phyloP scores from a whole-genome alignment of 202 grass and related monocot species.

The Carex sylvatica region DNA sequence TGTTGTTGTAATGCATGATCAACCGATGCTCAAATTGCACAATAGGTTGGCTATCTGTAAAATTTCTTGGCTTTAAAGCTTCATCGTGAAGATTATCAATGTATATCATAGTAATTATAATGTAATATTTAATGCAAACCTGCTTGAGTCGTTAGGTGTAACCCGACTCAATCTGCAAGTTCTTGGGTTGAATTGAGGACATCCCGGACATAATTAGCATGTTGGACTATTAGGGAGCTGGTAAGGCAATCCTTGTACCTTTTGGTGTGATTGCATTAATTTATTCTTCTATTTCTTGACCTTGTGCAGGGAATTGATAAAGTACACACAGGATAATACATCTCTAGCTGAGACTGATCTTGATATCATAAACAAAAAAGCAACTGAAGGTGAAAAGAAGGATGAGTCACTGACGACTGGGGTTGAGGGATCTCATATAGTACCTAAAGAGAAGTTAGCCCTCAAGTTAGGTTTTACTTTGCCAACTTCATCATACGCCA shows the following conservation, averaged over 20 bases:
- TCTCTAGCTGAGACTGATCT: conserved; percentile 80
- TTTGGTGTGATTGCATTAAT: neutral
- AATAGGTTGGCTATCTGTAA: neutral
- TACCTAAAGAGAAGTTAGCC: conserved; percentile 49
- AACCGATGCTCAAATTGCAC: neutral
- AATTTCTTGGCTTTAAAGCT: neutral
- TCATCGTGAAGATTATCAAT: neutral
- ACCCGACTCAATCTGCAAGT: neutral
- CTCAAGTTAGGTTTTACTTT: conserved; percentile 85
- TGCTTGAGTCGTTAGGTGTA: neutral
- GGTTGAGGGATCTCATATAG: conserved; percentile 33
- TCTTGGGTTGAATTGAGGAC: neutral
- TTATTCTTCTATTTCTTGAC: conserved; percentile 26
- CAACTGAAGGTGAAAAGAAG: conserved; percentile 30
- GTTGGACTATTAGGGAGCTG: neutral
- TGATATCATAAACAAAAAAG: conserved; percentile 48
- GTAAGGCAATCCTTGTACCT: neutral
- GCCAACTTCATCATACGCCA: conserved; percentile 83
- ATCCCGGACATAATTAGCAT: neutral
- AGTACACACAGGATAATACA: conserved; percentile 65
- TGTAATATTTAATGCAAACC: neutral
- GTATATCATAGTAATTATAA: neutral
- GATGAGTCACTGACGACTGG: conserved; percentile 38
- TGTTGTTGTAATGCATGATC: neutral
- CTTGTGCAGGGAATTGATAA: conserved; percentile 65